phyloP scores from a whole-genome alignment of 306 rosid genomes.

The Macrotyloma uniflorum region DNA sequence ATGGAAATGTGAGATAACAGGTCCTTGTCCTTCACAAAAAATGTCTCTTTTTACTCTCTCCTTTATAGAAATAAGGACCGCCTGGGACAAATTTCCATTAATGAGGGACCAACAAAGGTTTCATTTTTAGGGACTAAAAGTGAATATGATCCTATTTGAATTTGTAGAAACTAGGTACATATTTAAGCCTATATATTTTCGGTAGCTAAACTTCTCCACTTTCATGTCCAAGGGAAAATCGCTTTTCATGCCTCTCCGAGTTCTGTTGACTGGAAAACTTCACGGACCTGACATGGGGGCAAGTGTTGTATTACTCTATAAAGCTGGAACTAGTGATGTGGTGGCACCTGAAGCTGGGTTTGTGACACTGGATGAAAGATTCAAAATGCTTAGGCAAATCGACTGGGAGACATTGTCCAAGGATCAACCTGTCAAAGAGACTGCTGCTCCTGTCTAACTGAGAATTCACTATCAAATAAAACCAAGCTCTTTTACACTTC shows the following conservation, averaged over 20 bases:
- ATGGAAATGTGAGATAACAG: not conserved
- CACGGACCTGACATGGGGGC: constrained; percentile 93
- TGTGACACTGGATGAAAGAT: constrained; percentile 64
- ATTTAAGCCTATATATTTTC: not conserved
- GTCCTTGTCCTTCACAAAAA: not conserved
- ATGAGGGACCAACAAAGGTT: not conserved
- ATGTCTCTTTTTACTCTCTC: not conserved
- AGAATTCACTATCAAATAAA: constrained; percentile 40
- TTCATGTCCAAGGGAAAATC: constrained; percentile 71
- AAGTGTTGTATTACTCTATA: constrained; percentile 63
- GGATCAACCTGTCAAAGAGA: constrained; percentile 53
- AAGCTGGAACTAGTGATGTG: constrained; percentile 58
- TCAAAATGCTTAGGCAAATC: constrained; percentile 58
- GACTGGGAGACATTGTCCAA: constrained; percentile 73
- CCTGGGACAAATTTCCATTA: not conserved
- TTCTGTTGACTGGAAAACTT: constrained; percentile 87
- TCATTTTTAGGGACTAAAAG: not conserved
- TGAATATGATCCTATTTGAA: too few species aligned
- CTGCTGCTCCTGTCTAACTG: constrained; percentile 48
- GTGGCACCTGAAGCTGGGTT: constrained; percentile 67
- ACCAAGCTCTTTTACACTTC: not conserved
- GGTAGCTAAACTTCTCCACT: constrained; percentile 11
- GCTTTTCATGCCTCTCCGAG: constrained; percentile 94
- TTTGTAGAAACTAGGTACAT: too few species aligned
- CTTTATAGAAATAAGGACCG: not conserved